Base-by-base conservation (phyloP, 768 basidiomycete species). In the Amanita inopinata region DNA sequence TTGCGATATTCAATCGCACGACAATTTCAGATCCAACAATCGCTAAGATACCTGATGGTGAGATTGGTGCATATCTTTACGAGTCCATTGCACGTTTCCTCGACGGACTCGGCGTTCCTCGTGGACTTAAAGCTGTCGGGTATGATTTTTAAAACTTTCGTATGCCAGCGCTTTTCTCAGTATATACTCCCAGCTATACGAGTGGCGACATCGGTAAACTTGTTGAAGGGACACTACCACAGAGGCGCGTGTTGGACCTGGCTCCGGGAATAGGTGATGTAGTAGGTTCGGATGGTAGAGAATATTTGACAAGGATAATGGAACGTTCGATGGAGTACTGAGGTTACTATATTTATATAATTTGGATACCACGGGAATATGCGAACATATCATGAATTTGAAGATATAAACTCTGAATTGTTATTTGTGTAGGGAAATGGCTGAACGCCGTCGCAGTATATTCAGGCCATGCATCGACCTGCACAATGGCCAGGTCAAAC, bases 381-480 rank as follows among this genome's bases (percentile, higher is more conserved):
- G n/a, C n/a, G n/a, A n/a, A n/a, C n/a, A n/a, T n/a, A n/a, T n/a
- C n/a, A n/a, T n/a, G n/a, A n/a, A n/a, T n/a, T n/a, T n/a, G n/a
- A n/a, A n/a, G n/a, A n/a, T n/a, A n/a, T n/a, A 30, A 15, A 12
- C 5, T 17, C 18, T 22, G 31, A 9, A 12, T 33, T 15, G 8
- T 22, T 15, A 3, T 15, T 15, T n/a, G 8, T 14, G 20, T 6
- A 17, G 17, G n/a, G 12, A 24, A 24, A 59, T 62, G 71, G 53
- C 64, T 58, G 27, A 63, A 55, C 39, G 60, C 55, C 36, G 68
- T 59, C 52, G 63, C 47, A 76, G 71, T 53, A 58, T 72, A 36
- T 94, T 96, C 66, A 72, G 83, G 43, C 96, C 96, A 14, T 99
- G 96, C 59, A 97, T 99, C 53, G 96, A 99, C 62, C 74, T 99